Conservation (phyloP, 768 basidiomycete genomes). For the Lactifluus echinatus region DNA sequence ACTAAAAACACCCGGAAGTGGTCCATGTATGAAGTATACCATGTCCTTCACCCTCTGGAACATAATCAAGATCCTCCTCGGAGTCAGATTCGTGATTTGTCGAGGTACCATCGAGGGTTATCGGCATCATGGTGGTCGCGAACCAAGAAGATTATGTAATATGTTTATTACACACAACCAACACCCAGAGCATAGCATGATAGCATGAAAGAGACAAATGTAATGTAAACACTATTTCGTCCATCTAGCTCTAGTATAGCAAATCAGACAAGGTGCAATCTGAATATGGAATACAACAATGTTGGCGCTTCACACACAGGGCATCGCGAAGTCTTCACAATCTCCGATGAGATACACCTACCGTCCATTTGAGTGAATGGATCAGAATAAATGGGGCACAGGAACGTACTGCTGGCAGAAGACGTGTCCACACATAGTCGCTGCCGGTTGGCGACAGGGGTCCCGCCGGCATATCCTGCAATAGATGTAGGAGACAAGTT, state of each 20-base stretch:
- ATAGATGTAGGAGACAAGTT: slow-evolving; percentile 23
- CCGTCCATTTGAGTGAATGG: neutral
- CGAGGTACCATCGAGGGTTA: neutral
- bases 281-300: slow-evolving; percentile 47
- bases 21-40: neutral
- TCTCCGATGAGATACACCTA: slow-evolving; percentile 47
- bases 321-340: slow-evolving; percentile 40
- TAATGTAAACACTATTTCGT: too few species aligned
- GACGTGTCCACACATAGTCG: slow-evolving; percentile 54
- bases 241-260: too few species aligned
- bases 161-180: neutral
- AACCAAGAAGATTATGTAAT: slow-evolving; percentile 11
- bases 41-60: slow-evolving; percentile 42
- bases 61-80: slow-evolving; percentile 65
- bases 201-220: too few species aligned
- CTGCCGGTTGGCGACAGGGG: slow-evolving; percentile 44
- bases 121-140: slow-evolving; percentile 6
- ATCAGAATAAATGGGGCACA: neutral
- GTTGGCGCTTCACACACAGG: slow-evolving; percentile 45
- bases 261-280: slow-evolving; percentile 29
- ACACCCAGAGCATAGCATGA: too few species aligned
- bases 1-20: neutral
- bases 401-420: slow-evolving; percentile 47
- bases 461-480: slow-evolving; percentile 44
- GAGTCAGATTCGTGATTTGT: slow-evolving; percentile 42